Evolutionary conservation across 345 rosid species (phyloP).

Genomic region (Arabis alpina): DNA sequence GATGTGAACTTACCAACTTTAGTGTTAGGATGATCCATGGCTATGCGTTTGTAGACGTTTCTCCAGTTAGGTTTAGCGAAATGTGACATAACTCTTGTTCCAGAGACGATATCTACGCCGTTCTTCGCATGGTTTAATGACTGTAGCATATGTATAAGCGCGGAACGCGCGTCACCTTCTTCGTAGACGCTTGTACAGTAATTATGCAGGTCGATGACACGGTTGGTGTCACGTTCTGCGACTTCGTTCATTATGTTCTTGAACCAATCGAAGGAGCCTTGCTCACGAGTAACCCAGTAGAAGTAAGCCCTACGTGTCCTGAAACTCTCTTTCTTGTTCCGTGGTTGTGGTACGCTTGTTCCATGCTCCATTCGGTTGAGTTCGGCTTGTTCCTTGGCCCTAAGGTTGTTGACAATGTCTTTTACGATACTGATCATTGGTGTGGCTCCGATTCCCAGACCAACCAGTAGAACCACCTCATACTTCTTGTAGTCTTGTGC

Average conservation of each 20-base stretch:
- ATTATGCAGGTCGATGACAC: conserved; percentile 73
- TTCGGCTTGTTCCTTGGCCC: conserved; percentile 57
- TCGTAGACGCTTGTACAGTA: conserved; percentile 86
- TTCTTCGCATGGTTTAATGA: conserved; percentile 73
- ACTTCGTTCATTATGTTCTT: conserved; percentile 82
- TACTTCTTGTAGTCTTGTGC: conserved; percentile 85
- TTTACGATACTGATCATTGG: conserved; percentile 89
- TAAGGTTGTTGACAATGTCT: conserved; percentile 76
- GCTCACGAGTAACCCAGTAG: conserved; percentile 87
- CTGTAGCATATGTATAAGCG: conserved; percentile 81
- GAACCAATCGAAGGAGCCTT: conserved; percentile 89
- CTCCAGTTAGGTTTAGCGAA: conserved; percentile 86
- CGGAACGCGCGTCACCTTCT: conserved; percentile 86
- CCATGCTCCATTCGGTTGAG: conserved; percentile 43
- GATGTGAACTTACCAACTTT: conserved; percentile 62
- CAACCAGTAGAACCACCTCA: conserved; percentile 76
- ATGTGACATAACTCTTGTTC: conserved; percentile 78
- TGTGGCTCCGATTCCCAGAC: conserved; percentile 86
- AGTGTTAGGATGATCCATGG: conserved; percentile 61
- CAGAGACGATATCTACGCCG: conserved; percentile 78
- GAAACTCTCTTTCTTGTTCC: conserved; percentile 52
- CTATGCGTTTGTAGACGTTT: conserved; percentile 65
- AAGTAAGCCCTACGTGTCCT: conserved; percentile 78
- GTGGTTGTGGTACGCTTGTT: conserved; percentile 42
- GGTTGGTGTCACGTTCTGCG: conserved; percentile 64